A percentile compares a stretch with the other conserved stretches of the same genome.
These are phyloP conservation scores for Plenodomus biglobosus DNA, from an alignment of 2,329 filamentous ascomycete genomes.

Conservation along the genomic window DNA sequence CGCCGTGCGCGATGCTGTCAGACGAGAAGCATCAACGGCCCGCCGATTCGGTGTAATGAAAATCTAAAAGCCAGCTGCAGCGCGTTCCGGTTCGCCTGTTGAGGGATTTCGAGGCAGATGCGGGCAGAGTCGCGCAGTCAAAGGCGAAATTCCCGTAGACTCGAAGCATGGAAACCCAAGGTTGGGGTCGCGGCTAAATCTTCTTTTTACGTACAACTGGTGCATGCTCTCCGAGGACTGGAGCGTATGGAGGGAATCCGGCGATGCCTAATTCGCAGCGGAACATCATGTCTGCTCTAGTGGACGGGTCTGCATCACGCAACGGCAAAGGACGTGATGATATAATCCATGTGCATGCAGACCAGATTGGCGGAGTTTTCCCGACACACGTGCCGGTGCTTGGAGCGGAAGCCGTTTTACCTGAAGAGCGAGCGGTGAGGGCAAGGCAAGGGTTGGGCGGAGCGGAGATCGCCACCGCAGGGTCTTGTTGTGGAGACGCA, in stretches of 20 bases:
- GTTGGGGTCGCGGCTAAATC: constrained; percentile 17
- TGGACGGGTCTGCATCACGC: constrained; percentile 12
- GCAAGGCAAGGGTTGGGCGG: constrained; percentile 17
- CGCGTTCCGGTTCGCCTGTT: constrained; percentile 5
- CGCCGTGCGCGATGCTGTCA: not conserved
- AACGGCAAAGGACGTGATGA: constrained; percentile 16
- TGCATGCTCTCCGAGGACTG: constrained; percentile 10
- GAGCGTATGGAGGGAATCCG: constrained; percentile 14
- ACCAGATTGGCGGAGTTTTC: constrained; percentile 24
- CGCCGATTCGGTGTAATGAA: constrained; percentile 1
- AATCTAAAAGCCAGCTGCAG: not conserved
- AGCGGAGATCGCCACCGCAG: constrained; percentile 25
- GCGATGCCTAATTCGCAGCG: constrained; percentile 15
- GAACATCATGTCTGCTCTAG: constrained; percentile 6
- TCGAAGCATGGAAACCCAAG: constrained; percentile 19
- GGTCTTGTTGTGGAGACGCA: constrained; percentile 12
- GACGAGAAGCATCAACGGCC: constrained; percentile 2
- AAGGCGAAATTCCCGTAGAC: constrained; percentile 9
- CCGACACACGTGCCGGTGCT: constrained; percentile 16
- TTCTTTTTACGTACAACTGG: constrained; percentile 27
- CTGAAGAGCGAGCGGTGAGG: constrained; percentile 29
- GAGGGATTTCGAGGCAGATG: constrained; percentile 6
- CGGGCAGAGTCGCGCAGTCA: constrained; percentile 1
- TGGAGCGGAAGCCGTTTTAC: constrained; percentile 26
- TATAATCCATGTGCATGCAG: constrained; percentile 13